A percentile compares a stretch with the other conserved stretches of the same genome.
Evolutionary conservation across 2,329 filamentous ascomycete species (phyloP).

Genomic region (Seiridium unicorne): DNA sequence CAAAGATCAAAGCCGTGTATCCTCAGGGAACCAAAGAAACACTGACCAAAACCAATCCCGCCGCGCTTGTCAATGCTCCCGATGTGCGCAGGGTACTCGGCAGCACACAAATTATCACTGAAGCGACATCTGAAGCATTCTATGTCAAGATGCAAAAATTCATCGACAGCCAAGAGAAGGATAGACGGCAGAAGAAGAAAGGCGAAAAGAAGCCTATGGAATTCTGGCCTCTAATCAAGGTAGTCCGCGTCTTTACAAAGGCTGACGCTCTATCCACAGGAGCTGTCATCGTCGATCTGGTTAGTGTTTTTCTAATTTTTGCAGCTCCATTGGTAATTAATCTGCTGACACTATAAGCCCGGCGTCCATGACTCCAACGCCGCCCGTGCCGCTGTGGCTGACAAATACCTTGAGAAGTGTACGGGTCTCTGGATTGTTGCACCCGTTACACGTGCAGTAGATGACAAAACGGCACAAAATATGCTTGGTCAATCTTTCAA

Average conservation of each 20-base stretch:
- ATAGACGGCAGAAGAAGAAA: background rate
- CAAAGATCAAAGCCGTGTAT: slow-evolving; percentile 26
- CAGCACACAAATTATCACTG: slow-evolving; percentile 36
- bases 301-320: background rate
- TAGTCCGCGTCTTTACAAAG: slow-evolving; percentile 47
- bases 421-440: slow-evolving; percentile 58
- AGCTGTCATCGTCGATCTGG: slow-evolving; percentile 54
- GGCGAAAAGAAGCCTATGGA: slow-evolving; percentile 17
- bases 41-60: slow-evolving; percentile 20
- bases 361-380: slow-evolving; percentile 60
- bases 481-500: slow-evolving; percentile 58
- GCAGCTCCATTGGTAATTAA: too few species aligned
- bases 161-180: slow-evolving; percentile 55
- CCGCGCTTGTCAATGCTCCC: slow-evolving; percentile 40
- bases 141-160: slow-evolving; percentile 45
- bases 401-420: slow-evolving; percentile 59
- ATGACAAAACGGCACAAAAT: slow-evolving; percentile 58
- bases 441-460: slow-evolving; percentile 58
- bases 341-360: slow-evolving; percentile 28
- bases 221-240: slow-evolving; percentile 39
- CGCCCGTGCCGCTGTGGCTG: slow-evolving; percentile 56
- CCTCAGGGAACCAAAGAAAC: slow-evolving; percentile 24
- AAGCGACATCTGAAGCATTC: slow-evolving; percentile 36
- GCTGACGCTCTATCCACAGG: slow-evolving; percentile 49
- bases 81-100: slow-evolving; percentile 44